A percentile compares a stretch with the other conserved stretches of the same genome.
Conservation (phyloP, 768 basidiomycete species). For the Lentinula raphanica region DNA sequence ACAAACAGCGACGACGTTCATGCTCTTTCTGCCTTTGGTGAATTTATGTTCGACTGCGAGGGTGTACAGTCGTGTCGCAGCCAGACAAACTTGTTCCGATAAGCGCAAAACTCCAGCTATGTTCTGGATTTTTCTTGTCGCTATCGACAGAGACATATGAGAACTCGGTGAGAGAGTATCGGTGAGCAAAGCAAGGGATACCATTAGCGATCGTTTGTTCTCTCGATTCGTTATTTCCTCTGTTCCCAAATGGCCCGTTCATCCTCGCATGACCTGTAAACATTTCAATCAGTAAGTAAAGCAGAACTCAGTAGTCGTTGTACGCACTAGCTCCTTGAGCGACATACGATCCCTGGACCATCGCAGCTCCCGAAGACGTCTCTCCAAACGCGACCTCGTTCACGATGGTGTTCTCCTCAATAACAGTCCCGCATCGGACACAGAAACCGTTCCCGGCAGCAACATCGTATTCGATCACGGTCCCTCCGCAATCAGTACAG, state of each 20-base stretch:
- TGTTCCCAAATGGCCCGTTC: constrained; percentile 77
- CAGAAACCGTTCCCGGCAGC: constrained; percentile 86
- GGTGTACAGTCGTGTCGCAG: constrained; percentile 84
- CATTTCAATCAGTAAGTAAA: neutral
- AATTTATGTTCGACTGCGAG: constrained; percentile 94
- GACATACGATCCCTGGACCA: constrained; percentile 93
- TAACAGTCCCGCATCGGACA: constrained; percentile 79
- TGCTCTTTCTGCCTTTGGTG: constrained; percentile 85
- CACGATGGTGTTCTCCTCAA: constrained; percentile 92
- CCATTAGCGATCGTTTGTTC: constrained; percentile 92
- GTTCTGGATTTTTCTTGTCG: constrained; percentile 76
- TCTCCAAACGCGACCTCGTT: constrained; percentile 96
- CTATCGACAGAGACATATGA: constrained; percentile 37
- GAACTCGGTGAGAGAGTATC: neutral
- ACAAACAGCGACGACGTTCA: constrained; percentile 94
- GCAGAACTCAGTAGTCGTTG: neutral
- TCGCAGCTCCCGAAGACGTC: constrained; percentile 84
- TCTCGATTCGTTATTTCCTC: constrained; percentile 74
- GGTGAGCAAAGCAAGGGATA: constrained; percentile 32
- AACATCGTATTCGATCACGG: constrained; percentile 80
- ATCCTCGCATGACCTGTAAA: constrained; percentile 71
- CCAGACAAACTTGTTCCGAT: constrained; percentile 73
- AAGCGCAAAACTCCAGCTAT: constrained; percentile 75
- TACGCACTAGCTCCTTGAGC: constrained; percentile 84
- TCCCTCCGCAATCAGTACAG: constrained; percentile 76